Evolutionary conservation across 1,284 basidiomycete species (phyloP).

Genomic region (Puccinia novopanici): DNA sequence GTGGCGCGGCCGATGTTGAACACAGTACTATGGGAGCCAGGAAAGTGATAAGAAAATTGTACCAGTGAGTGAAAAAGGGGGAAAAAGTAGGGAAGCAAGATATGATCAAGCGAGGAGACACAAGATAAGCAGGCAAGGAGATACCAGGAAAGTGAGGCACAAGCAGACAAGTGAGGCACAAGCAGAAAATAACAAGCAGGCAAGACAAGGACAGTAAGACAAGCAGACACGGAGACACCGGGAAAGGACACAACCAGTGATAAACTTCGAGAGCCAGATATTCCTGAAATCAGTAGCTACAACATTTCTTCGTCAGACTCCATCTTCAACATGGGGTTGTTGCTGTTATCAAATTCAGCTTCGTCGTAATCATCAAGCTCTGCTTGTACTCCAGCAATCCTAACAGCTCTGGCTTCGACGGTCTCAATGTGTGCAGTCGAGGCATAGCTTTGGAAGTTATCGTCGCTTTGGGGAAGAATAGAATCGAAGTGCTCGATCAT

Average conservation of each 20-base stretch:
- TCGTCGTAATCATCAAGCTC: not conserved
- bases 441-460: not conserved
- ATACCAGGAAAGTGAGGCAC: not conserved
- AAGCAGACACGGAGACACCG: no score
- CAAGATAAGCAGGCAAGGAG: not conserved
- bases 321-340: not conserved
- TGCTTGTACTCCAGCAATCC: not conserved
- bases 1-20: not conserved
- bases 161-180: no score
- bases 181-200: no score
- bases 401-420: no score
- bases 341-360: not conserved
- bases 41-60: not conserved
- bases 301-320: constrained; percentile 31
- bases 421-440: not conserved
- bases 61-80: not conserved
- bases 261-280: no score
- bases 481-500: constrained; percentile 1
- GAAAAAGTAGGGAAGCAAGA: not conserved
- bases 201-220: no score
- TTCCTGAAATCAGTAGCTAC: no score
- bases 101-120: not conserved
- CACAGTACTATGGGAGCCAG: not conserved
- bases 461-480: constrained; percentile 1
- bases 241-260: no score